These are phyloP conservation scores for Saprolegnia parasitica DNA, from an alignment of 352 stramenopile species.

Conservation along the genomic window DNA sequence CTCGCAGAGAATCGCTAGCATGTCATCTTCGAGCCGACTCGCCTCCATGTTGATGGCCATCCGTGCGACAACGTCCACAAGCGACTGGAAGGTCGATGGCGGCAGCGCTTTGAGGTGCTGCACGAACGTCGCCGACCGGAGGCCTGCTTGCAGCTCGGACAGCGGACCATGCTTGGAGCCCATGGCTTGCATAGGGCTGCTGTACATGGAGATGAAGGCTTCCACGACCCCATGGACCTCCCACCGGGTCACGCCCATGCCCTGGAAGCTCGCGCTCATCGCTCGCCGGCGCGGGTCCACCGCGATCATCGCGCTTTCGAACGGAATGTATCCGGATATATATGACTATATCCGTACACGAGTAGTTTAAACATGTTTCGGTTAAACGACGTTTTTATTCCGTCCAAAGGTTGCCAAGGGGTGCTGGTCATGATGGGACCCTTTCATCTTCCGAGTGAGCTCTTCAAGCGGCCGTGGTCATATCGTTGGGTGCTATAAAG, in stretches of 20 bases:
- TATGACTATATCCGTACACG: not conserved
- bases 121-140: conserved; percentile 9
- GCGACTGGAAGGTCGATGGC: not conserved
- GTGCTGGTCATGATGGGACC: no score
- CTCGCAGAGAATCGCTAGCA: conserved; percentile 6
- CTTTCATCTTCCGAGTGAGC: no score
- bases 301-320: conserved; percentile 1
- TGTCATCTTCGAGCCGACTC: conserved; percentile 13
- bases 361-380: not conserved
- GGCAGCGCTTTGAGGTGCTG: conserved; percentile 9
- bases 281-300: not conserved
- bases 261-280: not conserved
- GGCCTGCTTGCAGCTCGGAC: not conserved
- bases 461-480: no score
- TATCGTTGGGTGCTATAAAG: no score
- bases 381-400: not conserved
- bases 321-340: not conserved
- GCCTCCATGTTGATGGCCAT: not conserved
- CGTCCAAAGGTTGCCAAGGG: not conserved
- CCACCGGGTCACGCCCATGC: not conserved
- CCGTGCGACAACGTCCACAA: conserved; percentile 4
- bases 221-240: conserved; percentile 3
- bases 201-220: conserved; percentile 4
- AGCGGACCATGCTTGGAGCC: not conserved
- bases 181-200: not conserved